Evolutionary conservation across 441 rosid genomes (phyloP).

Genomic region (Aleurites moluccanus): DNA sequence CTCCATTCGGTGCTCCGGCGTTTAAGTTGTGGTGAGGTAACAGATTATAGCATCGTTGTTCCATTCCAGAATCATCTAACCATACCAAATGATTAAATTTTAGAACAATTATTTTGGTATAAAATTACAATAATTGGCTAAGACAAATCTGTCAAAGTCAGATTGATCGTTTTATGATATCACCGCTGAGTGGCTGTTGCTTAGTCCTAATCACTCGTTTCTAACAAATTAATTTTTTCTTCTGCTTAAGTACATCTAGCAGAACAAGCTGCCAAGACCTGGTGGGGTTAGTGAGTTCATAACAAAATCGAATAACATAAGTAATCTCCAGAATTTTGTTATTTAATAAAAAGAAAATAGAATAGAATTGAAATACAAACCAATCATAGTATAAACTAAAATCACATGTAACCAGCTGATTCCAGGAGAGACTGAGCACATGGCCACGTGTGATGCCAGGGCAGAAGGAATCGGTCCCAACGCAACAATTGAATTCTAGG

Average conservation of each 20-base stretch:
- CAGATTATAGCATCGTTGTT: background rate
- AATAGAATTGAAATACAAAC: background rate
- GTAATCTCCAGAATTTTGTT: background rate
- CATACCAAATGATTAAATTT: conserved; percentile 32
- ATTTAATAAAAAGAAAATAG: background rate
- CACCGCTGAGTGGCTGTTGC: conserved; percentile 19
- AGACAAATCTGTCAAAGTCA: conserved; percentile 34
- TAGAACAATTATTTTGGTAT: background rate
- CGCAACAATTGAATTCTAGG: conserved; percentile 30
- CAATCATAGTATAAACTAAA: background rate
- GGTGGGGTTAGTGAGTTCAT: background rate
- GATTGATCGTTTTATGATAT: conserved; percentile 13
- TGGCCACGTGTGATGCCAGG: conserved; percentile 50
- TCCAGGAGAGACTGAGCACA: conserved; percentile 25
- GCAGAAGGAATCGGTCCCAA: conserved; percentile 37
- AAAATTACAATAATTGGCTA: conserved; percentile 24
- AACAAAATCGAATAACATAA: too few species aligned
- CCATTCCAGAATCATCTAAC: conserved; percentile 27
- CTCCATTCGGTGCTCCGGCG: background rate
- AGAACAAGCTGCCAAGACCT: conserved; percentile 8
- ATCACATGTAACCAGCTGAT: conserved; percentile 24
- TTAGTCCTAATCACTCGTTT: conserved; percentile 31
- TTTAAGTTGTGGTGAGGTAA: background rate
- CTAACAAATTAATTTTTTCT: background rate
- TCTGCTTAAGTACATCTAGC: background rate